Evolutionary conservation across 192 early-diverging fungal species (phyloP).

Genomic region (Podila minutissima): DNA sequence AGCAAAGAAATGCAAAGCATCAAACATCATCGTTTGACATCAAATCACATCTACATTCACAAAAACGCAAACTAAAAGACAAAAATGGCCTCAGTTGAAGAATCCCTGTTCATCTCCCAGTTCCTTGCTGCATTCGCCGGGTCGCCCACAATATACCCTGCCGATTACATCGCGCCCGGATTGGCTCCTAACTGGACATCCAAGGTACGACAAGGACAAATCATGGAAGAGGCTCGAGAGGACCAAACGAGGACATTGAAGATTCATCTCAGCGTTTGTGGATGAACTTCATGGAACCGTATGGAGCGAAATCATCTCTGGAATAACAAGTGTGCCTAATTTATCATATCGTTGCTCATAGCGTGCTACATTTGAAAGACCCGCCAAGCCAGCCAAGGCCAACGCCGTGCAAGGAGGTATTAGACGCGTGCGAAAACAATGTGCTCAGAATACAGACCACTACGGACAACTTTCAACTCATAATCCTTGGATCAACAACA

Average conservation of each 20-base stretch:
- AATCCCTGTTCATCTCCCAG: slow-evolving; percentile 51
- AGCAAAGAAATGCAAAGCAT: too few relatives aligned
- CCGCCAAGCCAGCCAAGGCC: slow-evolving; percentile 21
- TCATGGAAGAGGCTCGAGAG: neutral
- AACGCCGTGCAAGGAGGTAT: slow-evolving; percentile 39
- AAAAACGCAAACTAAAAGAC: neutral
- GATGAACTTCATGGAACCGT: neutral
- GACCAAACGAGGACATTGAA: neutral
- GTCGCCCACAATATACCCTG: slow-evolving; percentile 31
- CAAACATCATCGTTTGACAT: neutral
- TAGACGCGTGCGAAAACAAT: neutral
- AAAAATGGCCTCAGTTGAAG: slow-evolving; percentile 38
- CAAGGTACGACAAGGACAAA: slow-evolving; percentile 24
- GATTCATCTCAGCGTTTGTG: neutral
- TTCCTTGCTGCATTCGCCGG: slow-evolving; percentile 34
- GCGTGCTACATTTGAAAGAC: slow-evolving; percentile 44
- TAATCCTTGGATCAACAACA: neutral
- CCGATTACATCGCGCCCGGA: slow-evolving; percentile 25
- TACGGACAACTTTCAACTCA: neutral
- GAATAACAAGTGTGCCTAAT: neutral
- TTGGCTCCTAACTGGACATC: slow-evolving; percentile 45
- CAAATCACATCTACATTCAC: neutral
- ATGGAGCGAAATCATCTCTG: neutral
- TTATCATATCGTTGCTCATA: neutral
- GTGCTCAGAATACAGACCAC: neutral